Evolutionary conservation across 1,284 basidiomycete species (phyloP), one percentile per base, ranked within the genome.

Genomic region (Malassezia furfur): DNA sequence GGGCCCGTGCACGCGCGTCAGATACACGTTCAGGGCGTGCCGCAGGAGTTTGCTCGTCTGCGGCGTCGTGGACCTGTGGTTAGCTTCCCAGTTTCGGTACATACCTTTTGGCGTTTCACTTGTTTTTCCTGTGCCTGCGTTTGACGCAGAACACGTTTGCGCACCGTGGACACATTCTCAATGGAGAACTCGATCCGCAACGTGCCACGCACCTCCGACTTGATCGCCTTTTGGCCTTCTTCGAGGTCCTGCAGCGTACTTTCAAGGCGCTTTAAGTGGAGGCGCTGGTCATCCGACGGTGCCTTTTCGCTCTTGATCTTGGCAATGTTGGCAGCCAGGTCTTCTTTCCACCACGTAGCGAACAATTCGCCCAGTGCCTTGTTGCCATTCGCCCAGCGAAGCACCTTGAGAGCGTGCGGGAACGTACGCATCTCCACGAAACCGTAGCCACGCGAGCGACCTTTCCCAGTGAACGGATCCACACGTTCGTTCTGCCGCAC

Each of bases 301-400:
- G 36, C 46, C 8, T 46, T 40, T 2, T 55, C 52, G 5, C 44
- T 48, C 31, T 59, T 58, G 38, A 61, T 56, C 19, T 64, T 67
- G 10, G 59, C 51, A 37, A 67, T 54, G 12, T 55, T 47, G 10
- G 61, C 59, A 34, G 61, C 57, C 3, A 74, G 66, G 22, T 74
- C 72, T 15, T 68, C 64, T 10, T 43, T 52, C 63, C 65, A 68
- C 68, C 66, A 72, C 48, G 64, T 60, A 22, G 51, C 46, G 19
- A 74, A 60, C 0, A 70, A 54, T 21, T 59, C 58, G 4, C 40
- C 47, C 15, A 70, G 57, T 3, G 52, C 45, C 25, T 62, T 62
- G 76, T 93, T 91, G 71, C 88, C 93, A 78, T 98, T 99, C 15
- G 86, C 85, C 88, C 89, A 98, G 21, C 93, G 81, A 34, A 98